phyloP scores from a whole-genome alignment of 306 rosid species.

The Vachellia pachyceras region DNA sequence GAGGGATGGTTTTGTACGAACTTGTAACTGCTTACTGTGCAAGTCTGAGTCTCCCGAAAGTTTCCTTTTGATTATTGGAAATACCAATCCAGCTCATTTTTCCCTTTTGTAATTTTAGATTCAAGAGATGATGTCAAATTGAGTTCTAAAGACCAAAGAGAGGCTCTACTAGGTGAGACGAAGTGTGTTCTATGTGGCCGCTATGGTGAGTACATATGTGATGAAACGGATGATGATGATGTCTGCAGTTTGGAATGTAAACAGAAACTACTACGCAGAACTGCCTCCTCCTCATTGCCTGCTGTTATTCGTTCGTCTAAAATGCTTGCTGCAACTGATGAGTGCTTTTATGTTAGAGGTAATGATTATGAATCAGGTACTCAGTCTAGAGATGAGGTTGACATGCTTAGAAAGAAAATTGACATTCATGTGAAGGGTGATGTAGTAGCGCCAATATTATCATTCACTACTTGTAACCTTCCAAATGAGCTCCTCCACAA shows the following conservation, averaged over 20 bases:
- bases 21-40: conserved; percentile 19
- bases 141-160: conserved; percentile 69
- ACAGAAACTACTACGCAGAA: conserved; percentile 54
- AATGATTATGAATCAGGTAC: conserved; percentile 38
- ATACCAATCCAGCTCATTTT: conserved; percentile 13
- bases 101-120: conserved; percentile 33
- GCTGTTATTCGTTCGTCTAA: conserved; percentile 40
- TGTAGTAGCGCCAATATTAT: conserved; percentile 60
- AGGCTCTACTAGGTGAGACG: conserved; percentile 76
- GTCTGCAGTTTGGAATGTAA: conserved; percentile 90
- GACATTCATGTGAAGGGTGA: conserved; percentile 70
- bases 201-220: conserved; percentile 84
- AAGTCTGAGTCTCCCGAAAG: neutral
- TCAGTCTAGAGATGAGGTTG: conserved; percentile 47
- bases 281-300: conserved; percentile 34
- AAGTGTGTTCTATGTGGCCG: conserved; percentile 75
- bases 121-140: conserved; percentile 56
- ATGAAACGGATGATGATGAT: conserved; percentile 83
- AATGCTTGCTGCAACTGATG: conserved; percentile 65
- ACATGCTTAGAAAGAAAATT: conserved; percentile 63
- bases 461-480: conserved; percentile 63
- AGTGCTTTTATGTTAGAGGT: conserved; percentile 77
- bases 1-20: neutral
- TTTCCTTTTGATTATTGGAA: conserved; percentile 10
- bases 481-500: conserved; percentile 75